Evolutionary conservation across 1,139 yeast genomes (phyloP), one percentile per base, ranked within the genome.

Genomic region (Saccharomyces hybrid): DNA sequence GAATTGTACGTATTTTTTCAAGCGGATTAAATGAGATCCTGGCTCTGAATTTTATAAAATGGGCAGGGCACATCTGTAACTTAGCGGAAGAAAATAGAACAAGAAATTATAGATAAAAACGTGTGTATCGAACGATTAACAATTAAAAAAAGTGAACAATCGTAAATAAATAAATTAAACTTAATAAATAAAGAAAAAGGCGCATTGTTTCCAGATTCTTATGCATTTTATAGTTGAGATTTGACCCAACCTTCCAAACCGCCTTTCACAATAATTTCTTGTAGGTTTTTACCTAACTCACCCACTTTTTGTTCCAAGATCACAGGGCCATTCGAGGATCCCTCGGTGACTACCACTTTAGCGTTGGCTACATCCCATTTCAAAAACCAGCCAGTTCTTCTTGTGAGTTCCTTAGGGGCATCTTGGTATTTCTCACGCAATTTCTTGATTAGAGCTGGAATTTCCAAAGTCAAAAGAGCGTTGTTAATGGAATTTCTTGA

Each of bases 201-300:
- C 3, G 29, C 13, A 7, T 41, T 38, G 4, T 9, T 38, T 38
- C 13, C 23, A 38, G 44, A 38, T 38, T n/a, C 13, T 38, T 38
- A 38, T 38, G 44, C 44, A 16, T 23, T 67, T 63, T 73, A 73
- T 58, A 87, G 76, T 71, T 87, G 88, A 48, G 91, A 79, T 73
- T 82, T 86, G 58, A 93, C 98, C 99, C 99, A 93, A 49, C 96
- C 96, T 78, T 93, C 99, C 58, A 93, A 82, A 53, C 99, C 99
- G 51, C 99, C 99, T 72, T 90, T 86, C 63, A 93, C 91, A 62
- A 93, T 93, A 65, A 93, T 93, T 64, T 93, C 99, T 75, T 93
- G 99, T 69, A 93, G 79, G 71, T 91, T 91, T 57, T 91, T 84
- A 61, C 99, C 98, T 60, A 93, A 79, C 71, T 93, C 98, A 57